Evolutionary conservation across 139 green algal species (phyloP).

Genomic region (Chlorella vulgaris): DNA sequence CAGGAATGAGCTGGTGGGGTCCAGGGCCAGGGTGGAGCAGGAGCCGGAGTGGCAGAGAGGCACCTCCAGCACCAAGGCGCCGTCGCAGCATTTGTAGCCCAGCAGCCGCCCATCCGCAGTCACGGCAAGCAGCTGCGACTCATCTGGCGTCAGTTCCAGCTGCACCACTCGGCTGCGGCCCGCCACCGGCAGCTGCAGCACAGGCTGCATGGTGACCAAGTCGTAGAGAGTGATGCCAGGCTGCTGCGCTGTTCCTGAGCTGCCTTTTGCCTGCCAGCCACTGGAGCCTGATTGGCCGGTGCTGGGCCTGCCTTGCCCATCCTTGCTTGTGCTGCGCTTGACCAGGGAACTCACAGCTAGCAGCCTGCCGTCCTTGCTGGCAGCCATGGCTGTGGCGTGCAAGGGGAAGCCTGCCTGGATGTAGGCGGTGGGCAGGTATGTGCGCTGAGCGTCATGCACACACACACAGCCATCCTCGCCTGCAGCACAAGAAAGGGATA

Average conservation of each 20-base stretch:
- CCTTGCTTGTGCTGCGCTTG: not conserved
- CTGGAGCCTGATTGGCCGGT: not conserved
- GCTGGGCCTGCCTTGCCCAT: not conserved
- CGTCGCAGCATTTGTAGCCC: constrained; percentile 6
- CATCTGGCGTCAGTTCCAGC: constrained; percentile 35
- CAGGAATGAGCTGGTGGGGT: constrained; percentile 11
- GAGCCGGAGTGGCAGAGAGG: not conserved
- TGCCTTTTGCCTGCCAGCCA: not conserved
- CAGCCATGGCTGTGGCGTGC: constrained; percentile 53
- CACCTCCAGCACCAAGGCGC: not conserved
- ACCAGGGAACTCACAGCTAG: constrained; percentile 38
- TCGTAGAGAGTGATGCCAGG: constrained; percentile 63
- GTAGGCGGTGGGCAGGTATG: constrained; percentile 67
- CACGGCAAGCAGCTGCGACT: constrained; percentile 30
- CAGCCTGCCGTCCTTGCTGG: constrained; percentile 53
- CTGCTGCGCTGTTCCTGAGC: not conserved
- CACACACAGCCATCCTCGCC: constrained; percentile 71
- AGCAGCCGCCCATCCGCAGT: constrained; percentile 35
- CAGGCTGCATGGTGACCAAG: constrained; percentile 52
- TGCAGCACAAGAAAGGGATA: not conserved
- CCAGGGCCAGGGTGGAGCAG: not conserved
- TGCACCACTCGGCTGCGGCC: not conserved
- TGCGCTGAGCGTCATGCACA: constrained; percentile 65
- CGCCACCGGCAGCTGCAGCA: constrained; percentile 54
- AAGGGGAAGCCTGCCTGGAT: constrained; percentile 44